A percentile compares a stretch with the other conserved stretches of the same genome.
Evolutionary conservation across 2,329 filamentous ascomycete genomes (phyloP).

Genomic region (Ceratocystis colombiana): DNA sequence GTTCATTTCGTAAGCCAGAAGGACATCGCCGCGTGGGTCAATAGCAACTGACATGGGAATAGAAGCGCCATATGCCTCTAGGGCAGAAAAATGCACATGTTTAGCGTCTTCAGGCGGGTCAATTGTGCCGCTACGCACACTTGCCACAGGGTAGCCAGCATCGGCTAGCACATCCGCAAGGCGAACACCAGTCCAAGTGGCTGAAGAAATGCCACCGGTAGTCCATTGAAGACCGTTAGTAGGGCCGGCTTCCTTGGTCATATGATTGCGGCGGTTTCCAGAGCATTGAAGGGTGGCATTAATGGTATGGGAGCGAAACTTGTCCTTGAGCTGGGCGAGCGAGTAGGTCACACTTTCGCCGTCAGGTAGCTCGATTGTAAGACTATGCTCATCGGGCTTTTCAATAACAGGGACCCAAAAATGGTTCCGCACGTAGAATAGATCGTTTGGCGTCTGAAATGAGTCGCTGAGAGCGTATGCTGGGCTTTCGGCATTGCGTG

Average conservation of each 20-base stretch:
- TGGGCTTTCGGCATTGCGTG: conserved; percentile 54
- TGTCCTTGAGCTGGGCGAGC: conserved; percentile 43
- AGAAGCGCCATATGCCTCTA: conserved; percentile 52
- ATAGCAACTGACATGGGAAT: conserved; percentile 51
- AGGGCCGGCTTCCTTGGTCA: conserved; percentile 40
- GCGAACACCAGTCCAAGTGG: conserved; percentile 48
- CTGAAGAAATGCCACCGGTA: conserved; percentile 50
- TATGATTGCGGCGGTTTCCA: conserved; percentile 49
- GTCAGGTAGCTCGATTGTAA: conserved; percentile 48
- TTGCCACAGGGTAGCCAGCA: conserved; percentile 41
- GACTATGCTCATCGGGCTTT: conserved; percentile 35
- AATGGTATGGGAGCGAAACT: conserved; percentile 43
- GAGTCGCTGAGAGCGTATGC: conserved; percentile 37
- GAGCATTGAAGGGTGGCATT: conserved; percentile 51
- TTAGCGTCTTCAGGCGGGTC: conserved; percentile 31
- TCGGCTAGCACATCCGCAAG: conserved; percentile 47
- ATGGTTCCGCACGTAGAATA: conserved; percentile 53
- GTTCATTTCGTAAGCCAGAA: conserved; percentile 60
- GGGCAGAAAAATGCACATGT: conserved; percentile 49
- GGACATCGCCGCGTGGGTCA: conserved; percentile 52
- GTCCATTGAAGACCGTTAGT: conserved; percentile 52
- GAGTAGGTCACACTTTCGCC: conserved; percentile 45
- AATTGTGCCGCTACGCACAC: conserved; percentile 13
- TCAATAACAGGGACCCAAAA: conserved; percentile 50
- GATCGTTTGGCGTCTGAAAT: conserved; percentile 46